Evolutionary conservation across 2,329 filamentous ascomycete species (phyloP), one percentile per base, ranked within the genome.

Genomic region (Fusarium ambrosium): DNA sequence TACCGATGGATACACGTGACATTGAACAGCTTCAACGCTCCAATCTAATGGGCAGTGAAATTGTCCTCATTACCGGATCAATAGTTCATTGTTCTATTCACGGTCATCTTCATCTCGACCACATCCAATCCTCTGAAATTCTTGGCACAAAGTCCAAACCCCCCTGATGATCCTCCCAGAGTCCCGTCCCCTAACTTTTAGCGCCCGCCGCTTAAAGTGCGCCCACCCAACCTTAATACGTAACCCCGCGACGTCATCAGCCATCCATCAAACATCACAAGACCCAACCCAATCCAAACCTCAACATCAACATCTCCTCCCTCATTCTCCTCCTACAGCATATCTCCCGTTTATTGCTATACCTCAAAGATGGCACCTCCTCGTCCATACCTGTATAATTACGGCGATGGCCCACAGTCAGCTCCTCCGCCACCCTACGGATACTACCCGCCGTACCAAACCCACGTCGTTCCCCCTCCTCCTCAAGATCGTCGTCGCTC

Each of bases 331-430:
- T 56, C 27, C 51, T 34, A 56, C 36, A 18, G 58, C 37, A 32
- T 32, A 36, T 48, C 18, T 37, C 36, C 7, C 10, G 7, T 24
- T 34, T 7, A 1, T 22, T 11, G 11, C 20, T 29, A 48, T n/a
- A 65, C 6, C 39, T 14, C 10, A 2, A 68, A 39, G 11, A 74
- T 74, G 71, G 71, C 71, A 14, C 68, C 68, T 10, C 71, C 71
- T 36, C 48, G 48, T 4, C 48, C 48, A 32, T 36, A 74, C 9
- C 56, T 58, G 9, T 66, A 72, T 29, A 24, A 24, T 3, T 72
- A 75, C 41, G 71, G 64, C 10, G 51, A 71, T 3, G 64, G 70
- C 4, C 64, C 59, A 2, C 72, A 66, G 22, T 43, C 70, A 48
- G 36, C 58, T 9, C 55, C 37, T 22, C 73, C 59, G 1, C 73